These are phyloP conservation scores for Cladosporium sp. DNA, from an alignment of 2,329 filamentous ascomycete genomes.

Conservation along the genomic window DNA sequence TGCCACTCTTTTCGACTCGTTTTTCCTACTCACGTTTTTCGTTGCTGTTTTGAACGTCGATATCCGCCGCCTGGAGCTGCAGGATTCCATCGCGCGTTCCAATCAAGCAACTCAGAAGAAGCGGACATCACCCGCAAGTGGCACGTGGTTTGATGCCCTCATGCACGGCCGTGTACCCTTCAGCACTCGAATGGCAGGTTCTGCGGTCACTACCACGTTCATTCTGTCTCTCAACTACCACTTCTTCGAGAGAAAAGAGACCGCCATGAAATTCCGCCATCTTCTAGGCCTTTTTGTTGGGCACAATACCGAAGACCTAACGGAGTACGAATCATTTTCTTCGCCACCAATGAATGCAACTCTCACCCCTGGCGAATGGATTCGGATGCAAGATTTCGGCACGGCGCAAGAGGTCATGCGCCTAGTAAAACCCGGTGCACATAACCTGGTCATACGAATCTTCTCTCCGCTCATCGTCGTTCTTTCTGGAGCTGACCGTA, in stretches of 20 bases:
- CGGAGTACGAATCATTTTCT: conserved; percentile 31
- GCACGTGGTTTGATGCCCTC: conserved; percentile 60
- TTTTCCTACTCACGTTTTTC: conserved; percentile 77
- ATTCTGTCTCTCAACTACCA: conserved; percentile 73
- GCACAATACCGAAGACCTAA: conserved; percentile 11
- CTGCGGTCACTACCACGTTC: conserved; percentile 67
- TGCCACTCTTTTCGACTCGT: conserved; percentile 72
- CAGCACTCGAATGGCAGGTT: conserved; percentile 71
- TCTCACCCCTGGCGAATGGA: conserved; percentile 71
- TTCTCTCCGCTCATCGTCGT: conserved; percentile 74
- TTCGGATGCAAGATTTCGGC: conserved; percentile 72
- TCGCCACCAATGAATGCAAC: conserved; percentile 66
- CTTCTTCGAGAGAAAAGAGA: conserved; percentile 61
- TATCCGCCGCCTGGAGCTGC: conserved; percentile 69
- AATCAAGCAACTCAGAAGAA: conserved; percentile 37
- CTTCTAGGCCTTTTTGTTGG: conserved; percentile 26
- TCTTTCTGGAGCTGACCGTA: conserved; percentile 63
- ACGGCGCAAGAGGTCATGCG: conserved; percentile 72
- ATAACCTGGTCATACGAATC: conserved; percentile 69
- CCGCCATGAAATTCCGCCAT: conserved; percentile 26
- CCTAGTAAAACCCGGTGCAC: conserved; percentile 66
- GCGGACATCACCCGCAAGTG: conserved; percentile 30
- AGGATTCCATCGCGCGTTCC: conserved; percentile 59
- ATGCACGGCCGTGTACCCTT: conserved; percentile 61
- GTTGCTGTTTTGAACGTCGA: conserved; percentile 75